phyloP scores from a whole-genome alignment of 192 early-diverging fungal genomes.

The Irineochytrium annulatum region DNA sequence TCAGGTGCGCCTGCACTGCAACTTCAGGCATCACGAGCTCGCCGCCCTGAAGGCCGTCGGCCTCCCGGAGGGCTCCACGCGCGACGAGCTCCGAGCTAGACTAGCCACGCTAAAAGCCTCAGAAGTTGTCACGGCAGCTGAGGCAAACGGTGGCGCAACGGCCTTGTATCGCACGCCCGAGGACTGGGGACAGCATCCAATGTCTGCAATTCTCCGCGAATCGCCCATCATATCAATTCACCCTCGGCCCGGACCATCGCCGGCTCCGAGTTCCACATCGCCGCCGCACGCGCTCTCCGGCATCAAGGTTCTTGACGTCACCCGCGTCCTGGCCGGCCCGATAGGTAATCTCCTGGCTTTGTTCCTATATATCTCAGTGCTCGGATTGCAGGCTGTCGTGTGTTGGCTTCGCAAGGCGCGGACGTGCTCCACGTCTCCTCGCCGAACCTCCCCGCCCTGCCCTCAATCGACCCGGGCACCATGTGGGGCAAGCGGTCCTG shows the following conservation, averaged over 20 bases:
- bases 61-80: neutral
- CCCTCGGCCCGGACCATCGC: neutral
- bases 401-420: conserved; percentile 27
- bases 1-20: conserved; percentile 3
- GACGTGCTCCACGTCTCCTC: conserved; percentile 26
- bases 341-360: neutral
- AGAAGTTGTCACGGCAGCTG: conserved; percentile 13
- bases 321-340: conserved; percentile 34
- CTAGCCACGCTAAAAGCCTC: neutral
- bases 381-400: conserved; percentile 9
- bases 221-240: neutral
- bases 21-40: neutral
- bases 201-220: neutral
- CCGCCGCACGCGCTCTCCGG: conserved; percentile 29
- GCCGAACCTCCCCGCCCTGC: conserved; percentile 11
- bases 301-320: conserved; percentile 32
- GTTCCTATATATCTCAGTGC: neutral
- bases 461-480: conserved; percentile 17
- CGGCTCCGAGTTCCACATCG: neutral
- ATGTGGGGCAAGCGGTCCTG: conserved; percentile 22
- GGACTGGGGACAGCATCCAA: neutral
- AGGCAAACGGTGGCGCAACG: conserved; percentile 5
- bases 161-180: conserved; percentile 4
- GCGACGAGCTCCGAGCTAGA: neutral
- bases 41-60: neutral